phyloP scores from a whole-genome alignment of 75 land plant genomes.

The Chamaecyparis obtusa region DNA sequence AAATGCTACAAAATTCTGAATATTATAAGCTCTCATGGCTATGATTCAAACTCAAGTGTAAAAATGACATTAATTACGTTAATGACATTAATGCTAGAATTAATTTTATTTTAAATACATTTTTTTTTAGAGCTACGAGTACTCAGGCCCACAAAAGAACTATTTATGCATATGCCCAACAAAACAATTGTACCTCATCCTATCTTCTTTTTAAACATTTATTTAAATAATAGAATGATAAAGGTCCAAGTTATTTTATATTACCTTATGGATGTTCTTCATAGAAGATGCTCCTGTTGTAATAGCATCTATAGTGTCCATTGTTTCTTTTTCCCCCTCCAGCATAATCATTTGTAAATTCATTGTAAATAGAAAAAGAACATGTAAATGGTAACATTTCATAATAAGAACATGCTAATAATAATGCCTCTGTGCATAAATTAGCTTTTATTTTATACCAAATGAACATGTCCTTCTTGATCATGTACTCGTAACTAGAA shows the following conservation, averaged over 20 bases:
- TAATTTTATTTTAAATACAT: not conserved
- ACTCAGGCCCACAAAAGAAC: not conserved
- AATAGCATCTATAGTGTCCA: slow-evolving; percentile 37
- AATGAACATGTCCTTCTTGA: slow-evolving; percentile 15
- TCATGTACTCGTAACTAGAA: slow-evolving; percentile 39
- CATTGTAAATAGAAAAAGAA: not conserved
- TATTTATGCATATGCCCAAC: not conserved
- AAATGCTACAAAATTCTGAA: too few relatives aligned
- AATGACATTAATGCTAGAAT: not conserved
- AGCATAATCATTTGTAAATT: slow-evolving; percentile 32
- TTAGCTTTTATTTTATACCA: not conserved
- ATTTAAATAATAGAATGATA: not conserved
- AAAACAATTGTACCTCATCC: not conserved
- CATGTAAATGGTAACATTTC: not conserved
- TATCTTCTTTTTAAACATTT: not conserved
- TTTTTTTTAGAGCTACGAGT: not conserved
- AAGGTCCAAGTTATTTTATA: slow-evolving; percentile 13
- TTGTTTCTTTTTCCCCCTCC: slow-evolving; percentile 39
- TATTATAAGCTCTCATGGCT: too few relatives aligned
- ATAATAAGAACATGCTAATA: not conserved
- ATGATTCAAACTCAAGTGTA: too few relatives aligned
- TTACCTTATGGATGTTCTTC: slow-evolving; percentile 30
- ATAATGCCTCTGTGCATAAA: not conserved
- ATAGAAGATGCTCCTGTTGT: slow-evolving; percentile 35
- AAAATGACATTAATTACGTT: too few relatives aligned